These are phyloP conservation scores for Penicillium sp. DNA, from an alignment of 2,329 filamentous ascomycete species.

Conservation along the genomic window DNA sequence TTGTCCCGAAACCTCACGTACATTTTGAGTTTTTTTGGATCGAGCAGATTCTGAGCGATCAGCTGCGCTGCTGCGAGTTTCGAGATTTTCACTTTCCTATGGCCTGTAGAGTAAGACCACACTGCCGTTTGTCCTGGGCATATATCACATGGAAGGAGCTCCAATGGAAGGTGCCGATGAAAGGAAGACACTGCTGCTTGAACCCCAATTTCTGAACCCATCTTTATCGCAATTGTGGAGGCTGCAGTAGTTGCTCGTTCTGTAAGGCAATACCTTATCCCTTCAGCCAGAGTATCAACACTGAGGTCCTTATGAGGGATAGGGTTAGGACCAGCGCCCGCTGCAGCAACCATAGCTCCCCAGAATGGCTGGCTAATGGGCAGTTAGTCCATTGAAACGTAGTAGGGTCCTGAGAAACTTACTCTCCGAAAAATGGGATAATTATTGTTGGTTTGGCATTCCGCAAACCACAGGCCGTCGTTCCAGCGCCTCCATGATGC, in stretches of 20 bases:
- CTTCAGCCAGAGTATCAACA: conserved; percentile 43
- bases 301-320: conserved; percentile 43
- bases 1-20: not conserved
- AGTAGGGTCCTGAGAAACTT: not conserved
- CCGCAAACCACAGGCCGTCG: conserved; percentile 52
- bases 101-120: conserved; percentile 9
- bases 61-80: not conserved
- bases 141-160: conserved; percentile 6
- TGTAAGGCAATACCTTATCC: conserved; percentile 41
- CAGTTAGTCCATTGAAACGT: not conserved
- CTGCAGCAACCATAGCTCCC: conserved; percentile 50
- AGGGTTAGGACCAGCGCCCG: conserved; percentile 49
- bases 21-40: not conserved
- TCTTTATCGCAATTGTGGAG: conserved; percentile 30
- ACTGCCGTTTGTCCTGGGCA: conserved; percentile 15
- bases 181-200: conserved; percentile 40
- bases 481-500: conserved; percentile 35
- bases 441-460: conserved; percentile 52
- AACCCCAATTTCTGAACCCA: conserved; percentile 38
- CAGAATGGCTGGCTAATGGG: conserved; percentile 49
- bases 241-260: conserved; percentile 32
- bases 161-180: conserved; percentile 28
- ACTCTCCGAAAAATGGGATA: conserved; percentile 58
- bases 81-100: conserved; percentile 1
- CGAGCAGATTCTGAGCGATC: not conserved